Conservation (phyloP, 2,329 filamentous ascomycete species). For the Penicillium psychrosexuale region DNA sequence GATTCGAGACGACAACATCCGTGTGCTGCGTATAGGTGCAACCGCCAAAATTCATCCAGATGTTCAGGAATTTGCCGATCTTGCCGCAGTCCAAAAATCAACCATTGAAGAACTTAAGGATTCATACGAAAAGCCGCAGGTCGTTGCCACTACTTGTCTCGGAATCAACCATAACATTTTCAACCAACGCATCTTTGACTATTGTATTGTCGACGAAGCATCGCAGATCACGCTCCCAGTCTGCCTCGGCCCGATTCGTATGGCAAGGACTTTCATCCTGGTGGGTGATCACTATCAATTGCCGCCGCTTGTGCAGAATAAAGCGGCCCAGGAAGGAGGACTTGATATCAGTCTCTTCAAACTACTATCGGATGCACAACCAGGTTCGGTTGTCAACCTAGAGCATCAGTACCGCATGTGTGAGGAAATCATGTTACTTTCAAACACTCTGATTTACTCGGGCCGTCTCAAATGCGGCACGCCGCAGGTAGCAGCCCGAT, state of each 20-base stretch:
- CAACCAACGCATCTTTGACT: slow-evolving; percentile 85
- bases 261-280: slow-evolving; percentile 88
- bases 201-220: slow-evolving; percentile 97
- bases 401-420: slow-evolving; percentile 99
- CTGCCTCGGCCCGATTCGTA: slow-evolving; percentile 87
- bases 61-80: slow-evolving; percentile 77
- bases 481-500: slow-evolving; percentile 65
- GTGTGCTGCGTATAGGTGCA: slow-evolving; percentile 80
- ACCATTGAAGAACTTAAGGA: slow-evolving; percentile 79
- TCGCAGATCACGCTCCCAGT: slow-evolving; percentile 96
- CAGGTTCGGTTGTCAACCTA: slow-evolving; percentile 81
- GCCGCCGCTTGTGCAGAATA: slow-evolving; percentile 89
- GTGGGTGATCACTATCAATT: slow-evolving; percentile 97
- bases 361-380: slow-evolving; percentile 82
- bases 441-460: slow-evolving; percentile 90
- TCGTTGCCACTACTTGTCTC: slow-evolving; percentile 93
- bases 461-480: slow-evolving; percentile 87
- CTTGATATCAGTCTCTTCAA: slow-evolving; percentile 94
- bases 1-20: slow-evolving; percentile 72
- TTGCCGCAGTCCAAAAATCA: slow-evolving; percentile 70
- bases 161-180: slow-evolving; percentile 89
- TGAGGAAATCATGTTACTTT: slow-evolving; percentile 91
- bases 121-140: slow-evolving; percentile 78
- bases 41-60: slow-evolving; percentile 82
- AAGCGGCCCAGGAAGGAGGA: slow-evolving; percentile 78